Evolutionary conservation across 441 rosid species (phyloP).

Genomic region (Gossypium davidsonii): DNA sequence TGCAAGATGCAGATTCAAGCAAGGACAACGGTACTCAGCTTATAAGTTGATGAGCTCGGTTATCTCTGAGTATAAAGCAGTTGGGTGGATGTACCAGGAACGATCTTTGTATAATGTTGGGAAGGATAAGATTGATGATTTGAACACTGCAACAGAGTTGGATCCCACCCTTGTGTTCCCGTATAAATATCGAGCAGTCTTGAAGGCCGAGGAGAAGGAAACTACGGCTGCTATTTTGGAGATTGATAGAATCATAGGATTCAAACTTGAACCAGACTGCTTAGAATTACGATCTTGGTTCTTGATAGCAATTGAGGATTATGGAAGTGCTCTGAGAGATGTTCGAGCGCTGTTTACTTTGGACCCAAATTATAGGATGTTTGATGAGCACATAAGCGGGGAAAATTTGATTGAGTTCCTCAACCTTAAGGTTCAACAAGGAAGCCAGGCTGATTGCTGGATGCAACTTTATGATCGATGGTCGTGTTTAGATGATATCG

Average conservation of each 20-base stretch:
- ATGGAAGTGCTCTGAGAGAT: conserved; percentile 49
- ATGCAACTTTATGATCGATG: conserved; percentile 57
- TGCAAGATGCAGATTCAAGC: conserved; percentile 51
- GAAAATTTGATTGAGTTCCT: conserved; percentile 45
- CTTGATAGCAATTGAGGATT: conserved; percentile 45
- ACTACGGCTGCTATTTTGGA: conserved; percentile 47
- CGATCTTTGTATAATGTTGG: conserved; percentile 48
- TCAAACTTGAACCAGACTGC: conserved; percentile 50
- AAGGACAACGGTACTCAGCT: conserved; percentile 47
- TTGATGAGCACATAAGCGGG: conserved; percentile 44
- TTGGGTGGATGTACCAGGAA: conserved; percentile 75
- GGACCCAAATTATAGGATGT: conserved; percentile 44
- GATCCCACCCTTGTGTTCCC: conserved; percentile 58
- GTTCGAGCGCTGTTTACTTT: conserved; percentile 43
- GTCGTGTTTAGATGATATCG: conserved; percentile 65
- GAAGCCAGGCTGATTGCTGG: conserved; percentile 59
- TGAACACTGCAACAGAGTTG: conserved; percentile 45
- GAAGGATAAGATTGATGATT: conserved; percentile 44
- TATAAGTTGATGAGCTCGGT: conserved; percentile 46
- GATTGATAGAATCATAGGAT: conserved; percentile 47
- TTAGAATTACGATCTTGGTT: conserved; percentile 64
- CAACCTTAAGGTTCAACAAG: conserved; percentile 24
- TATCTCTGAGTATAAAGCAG: conserved; percentile 39
- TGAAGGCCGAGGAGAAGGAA: conserved; percentile 41
- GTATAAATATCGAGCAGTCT: conserved; percentile 49